Base-by-base conservation (phyloP, 148 eudicot genomes). In the Oxyria digyna region DNA sequence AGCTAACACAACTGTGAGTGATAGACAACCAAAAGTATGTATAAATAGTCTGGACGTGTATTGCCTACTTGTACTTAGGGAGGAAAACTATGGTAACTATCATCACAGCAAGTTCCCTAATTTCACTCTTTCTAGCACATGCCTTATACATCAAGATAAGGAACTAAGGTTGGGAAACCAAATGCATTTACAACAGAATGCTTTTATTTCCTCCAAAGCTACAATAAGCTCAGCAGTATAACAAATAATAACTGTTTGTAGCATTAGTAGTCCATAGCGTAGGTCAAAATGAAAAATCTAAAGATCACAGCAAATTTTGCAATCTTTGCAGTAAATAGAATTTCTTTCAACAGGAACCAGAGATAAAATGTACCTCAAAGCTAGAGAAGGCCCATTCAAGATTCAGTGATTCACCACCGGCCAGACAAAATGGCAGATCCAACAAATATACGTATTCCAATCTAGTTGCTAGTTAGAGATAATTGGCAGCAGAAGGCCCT, bases 361-460 rank as follows among this genome's bases (percentile, higher is more conserved):
- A 67, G n/a, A 41, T 41, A 42, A 42, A 67, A 42, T 21, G 49
- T 41, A 67, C 50, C 69, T 67, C 31, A 12, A 17, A 67, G 32
- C 18, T 18, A 38, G 31, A 67, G 48, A 40, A 23, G 48, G 1
- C 13, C 2, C 33, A 6, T 59, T 59, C 9, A 31, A 59, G 35
- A 29, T 59, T 14, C 9, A 59, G 32, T 1, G 29, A 55, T 55
- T 14, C n/a, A 55, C 63, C 63, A 54, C 63, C 11, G 32, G 17
- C 12, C 32, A 27, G 35, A 27, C 63, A 17, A 64, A 38, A 1
- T 15, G 21, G 24, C 23, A 24, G 26, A 57, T 54, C 42, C 63
- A 71, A 33, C 31, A 20, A 57, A 33, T 24, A 4, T 15, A 46
- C 10, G 20, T 46, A 46, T 46, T 6, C 52, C 17, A 33, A 69